Evolutionary conservation across 73 alveolate genomes (phyloP), one percentile per base, ranked within the genome.

Genomic region (Breviolum minutum): DNA sequence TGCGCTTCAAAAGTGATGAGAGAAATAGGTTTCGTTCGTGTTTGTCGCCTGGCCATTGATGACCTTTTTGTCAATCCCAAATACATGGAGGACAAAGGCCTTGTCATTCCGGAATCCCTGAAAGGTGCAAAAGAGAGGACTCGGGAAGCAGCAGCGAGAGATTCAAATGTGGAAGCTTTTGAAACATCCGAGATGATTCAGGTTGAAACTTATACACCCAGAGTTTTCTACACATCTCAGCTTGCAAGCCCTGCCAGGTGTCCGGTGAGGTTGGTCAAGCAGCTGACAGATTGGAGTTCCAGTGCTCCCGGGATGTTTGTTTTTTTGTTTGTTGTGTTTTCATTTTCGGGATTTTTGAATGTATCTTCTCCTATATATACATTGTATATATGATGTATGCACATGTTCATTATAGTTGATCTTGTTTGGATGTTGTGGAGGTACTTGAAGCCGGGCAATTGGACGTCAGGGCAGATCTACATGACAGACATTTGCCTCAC

Each of bases 401-500:
- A 20, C 30, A n/a, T 7, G 85, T 8, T 9, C 22, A n/a, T 8
- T 24, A 10, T 8, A 8, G n/a, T 22, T 8, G 10, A 71, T 71
- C 48, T 32, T 19, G n/a, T 8, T 32, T 9, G n/a, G 87, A 29
- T 77, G 20, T 64, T 5, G 11, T 68, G 17, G 26, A 91, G 97
- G 97, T 91, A 91, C 90, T 64, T 91, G 80, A 68, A 30, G 79
- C 90, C 90, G 66, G 97, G 89, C 26, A 79, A 91, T 64, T 91
- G 97, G 97, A 91, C 97, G 48, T 40, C 89, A 27, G 97, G 97
- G 24, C 63, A 73, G 90, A 61, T 91, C 66, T 60, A 24, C 79
- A 91, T 91, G 97, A 91, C 97, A 6, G 97, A 91, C 89, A 91
- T 91, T 22, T 91, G 97, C 80, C 97, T 91, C 80, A 91, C 97